A percentile compares a stretch with the other conserved stretches of the same genome.
Conservation (phyloP, 176 grass and related monocot genomes). For the Avena insularis region DNA sequence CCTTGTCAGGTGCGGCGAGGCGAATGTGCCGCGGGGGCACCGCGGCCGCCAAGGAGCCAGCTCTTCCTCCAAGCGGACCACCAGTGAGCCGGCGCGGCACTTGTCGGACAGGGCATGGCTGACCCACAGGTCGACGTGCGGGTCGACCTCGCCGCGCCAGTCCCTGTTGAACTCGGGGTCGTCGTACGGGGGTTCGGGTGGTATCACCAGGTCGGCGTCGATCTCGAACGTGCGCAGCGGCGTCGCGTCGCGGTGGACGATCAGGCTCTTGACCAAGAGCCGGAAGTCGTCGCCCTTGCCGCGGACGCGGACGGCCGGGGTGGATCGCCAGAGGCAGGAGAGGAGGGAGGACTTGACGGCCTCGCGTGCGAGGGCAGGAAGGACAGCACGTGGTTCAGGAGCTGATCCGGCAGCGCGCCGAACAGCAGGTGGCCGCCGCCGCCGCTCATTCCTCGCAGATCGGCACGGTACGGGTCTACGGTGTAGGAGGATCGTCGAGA, state of each 20-base stretch:
- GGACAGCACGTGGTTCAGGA: neutral
- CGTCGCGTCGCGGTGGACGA: neutral
- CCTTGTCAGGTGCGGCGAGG: too few species aligned
- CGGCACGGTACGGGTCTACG: neutral
- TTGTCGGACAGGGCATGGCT: neutral
- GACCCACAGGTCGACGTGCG: neutral
- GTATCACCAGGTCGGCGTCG: neutral
- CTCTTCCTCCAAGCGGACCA: neutral
- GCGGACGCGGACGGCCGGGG: neutral
- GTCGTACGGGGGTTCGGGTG: neutral
- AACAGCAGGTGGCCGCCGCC: neutral
- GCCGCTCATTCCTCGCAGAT: neutral
- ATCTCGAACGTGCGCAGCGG: neutral
- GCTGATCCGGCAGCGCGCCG: neutral
- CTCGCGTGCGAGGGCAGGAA: slow-evolving; percentile 4
- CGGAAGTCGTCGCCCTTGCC: neutral
- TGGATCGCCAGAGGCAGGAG: neutral
- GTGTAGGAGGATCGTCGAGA: too few species aligned
- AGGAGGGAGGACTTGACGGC: neutral
- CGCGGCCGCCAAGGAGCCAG: neutral
- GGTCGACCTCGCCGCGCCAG: neutral
- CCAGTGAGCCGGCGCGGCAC: neutral
- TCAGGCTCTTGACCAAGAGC: neutral
- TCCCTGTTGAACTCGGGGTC: rapidly evolving
- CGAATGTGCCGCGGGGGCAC: rapidly evolving